Evolutionary conservation across 163 green algal genomes (phyloP), one percentile per base, ranked within the genome.

Genomic region (Chlamydomonas reinhardtii): DNA sequence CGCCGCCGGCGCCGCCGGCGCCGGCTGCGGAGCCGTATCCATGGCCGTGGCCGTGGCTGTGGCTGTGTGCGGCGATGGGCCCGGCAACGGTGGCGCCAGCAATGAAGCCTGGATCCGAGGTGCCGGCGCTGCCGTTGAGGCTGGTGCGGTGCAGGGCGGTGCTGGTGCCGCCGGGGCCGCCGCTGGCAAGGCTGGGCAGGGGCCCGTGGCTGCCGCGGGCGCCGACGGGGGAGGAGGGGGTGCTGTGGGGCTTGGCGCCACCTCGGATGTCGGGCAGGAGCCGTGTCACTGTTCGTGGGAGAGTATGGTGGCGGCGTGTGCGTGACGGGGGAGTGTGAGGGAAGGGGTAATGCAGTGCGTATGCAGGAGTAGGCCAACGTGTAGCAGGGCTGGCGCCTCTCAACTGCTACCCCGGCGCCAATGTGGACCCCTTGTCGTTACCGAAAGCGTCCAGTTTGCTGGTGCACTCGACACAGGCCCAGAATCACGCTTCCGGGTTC

Each of bases 41-140:
- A 29, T 59, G 72, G 25, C 24, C 72, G 62, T 20, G 25, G 62
- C 25, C 35, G 27, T 17, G 62, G 8, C 52, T 11, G 39, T 37
- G 48, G 52, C 74, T 19, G 31, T 56, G 48, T 14, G 35, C 27
- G 27, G 62, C 17, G 24, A 84, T 37, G 43, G 77, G 77, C 14
- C 77, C 77, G 2, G 77, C 77, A 4, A 84, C 77, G n/a, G 77
- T 84, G 64, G 77, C 77, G 16, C 77, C 77, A 17, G 77, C 77
- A 65, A 84, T 68, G 43, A 75, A 84, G 3, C 39, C 29, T 12
- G 75, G 75, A 22, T n/a, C n/a, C n/a, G n/a, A n/a, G n/a, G n/a
- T n/a, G n/a, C 34, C 22, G 54, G 54, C 2, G 48, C 14, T 31
- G 29, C 77, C 77, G 64, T 27, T 68, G 17, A 74, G 16, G 43